Evolutionary conservation across 306 rosid genomes (phyloP).

Genomic region (Carpinus viminea): DNA sequence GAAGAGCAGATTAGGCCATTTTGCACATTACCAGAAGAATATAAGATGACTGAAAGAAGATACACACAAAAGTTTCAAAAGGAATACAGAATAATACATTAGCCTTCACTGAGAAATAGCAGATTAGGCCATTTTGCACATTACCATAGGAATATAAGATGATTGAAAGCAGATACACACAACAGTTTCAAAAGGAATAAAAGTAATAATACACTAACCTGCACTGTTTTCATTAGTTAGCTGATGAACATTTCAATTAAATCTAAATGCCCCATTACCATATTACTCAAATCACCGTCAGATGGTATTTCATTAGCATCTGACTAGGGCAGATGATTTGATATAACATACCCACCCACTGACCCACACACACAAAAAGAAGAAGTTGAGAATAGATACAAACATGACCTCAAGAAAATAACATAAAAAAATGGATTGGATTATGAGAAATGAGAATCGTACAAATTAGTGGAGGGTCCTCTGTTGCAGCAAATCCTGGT

Average conservation of each 20-base stretch:
- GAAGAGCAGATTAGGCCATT: constrained; percentile 28
- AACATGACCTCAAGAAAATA: background rate
- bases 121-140: constrained; percentile 23
- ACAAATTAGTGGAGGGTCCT: constrained; percentile 87
- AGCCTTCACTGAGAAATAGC: too few species aligned
- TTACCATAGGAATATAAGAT: constrained; percentile 7
- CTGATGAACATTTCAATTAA: constrained; percentile 8
- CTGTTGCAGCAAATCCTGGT: constrained; percentile 76
- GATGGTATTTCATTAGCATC: constrained; percentile 7
- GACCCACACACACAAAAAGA: background rate
- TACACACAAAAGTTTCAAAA: background rate
- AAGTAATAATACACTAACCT: background rate
- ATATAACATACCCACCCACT: background rate
- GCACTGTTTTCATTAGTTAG: background rate
- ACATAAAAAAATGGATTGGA: background rate
- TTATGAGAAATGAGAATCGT: constrained; percentile 15
- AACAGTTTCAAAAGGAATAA: background rate
- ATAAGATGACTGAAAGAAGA: background rate
- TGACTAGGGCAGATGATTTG: background rate
- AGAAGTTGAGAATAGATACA: background rate
- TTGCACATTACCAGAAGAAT: constrained; percentile 10
- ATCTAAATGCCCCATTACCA: constrained; percentile 10
- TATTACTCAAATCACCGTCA: constrained; percentile 13
- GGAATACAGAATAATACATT: background rate
- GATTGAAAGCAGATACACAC: background rate